Percentiles rank a stretch among this genome's conserved stretches.
phyloP scores from a whole-genome alignment of 2,329 filamentous ascomycete genomes.

The Aspergillus sojae region DNA sequence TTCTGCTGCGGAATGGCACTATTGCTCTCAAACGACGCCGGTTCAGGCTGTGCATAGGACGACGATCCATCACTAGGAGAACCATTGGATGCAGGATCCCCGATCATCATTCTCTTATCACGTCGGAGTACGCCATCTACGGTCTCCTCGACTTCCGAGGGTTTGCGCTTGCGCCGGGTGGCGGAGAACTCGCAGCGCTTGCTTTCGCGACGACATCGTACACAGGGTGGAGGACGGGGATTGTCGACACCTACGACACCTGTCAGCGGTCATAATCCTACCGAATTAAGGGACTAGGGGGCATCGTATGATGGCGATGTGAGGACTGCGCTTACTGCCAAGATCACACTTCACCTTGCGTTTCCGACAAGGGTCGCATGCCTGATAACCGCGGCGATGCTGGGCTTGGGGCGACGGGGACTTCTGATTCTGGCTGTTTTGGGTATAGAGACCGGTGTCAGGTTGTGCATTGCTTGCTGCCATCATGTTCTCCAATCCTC shows the following conservation, averaged over 20 bases:
- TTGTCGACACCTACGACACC: slow-evolving; percentile 70
- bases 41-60: slow-evolving; percentile 30
- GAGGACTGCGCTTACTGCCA: slow-evolving; percentile 40
- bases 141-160: slow-evolving; percentile 51
- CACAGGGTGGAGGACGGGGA: slow-evolving; percentile 89
- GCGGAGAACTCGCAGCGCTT: slow-evolving; percentile 98
- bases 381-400: slow-evolving; percentile 53
- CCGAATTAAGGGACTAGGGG: background rate
- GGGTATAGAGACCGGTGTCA: slow-evolving; percentile 21
- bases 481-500: slow-evolving; percentile 22
- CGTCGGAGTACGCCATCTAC: slow-evolving; percentile 45
- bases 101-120: slow-evolving; percentile 56
- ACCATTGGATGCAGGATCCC: slow-evolving; percentile 42
- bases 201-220: slow-evolving; percentile 88
- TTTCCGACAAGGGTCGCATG: slow-evolving; percentile 52
- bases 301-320: slow-evolving; percentile 2
- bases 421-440: slow-evolving; percentile 25
- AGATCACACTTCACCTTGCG: slow-evolving; percentile 54
- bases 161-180: slow-evolving; percentile 88
- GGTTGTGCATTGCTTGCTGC: slow-evolving; percentile 14
- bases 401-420: slow-evolving; percentile 38
- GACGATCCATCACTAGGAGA: slow-evolving; percentile 29
- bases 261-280: background rate
- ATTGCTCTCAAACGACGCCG: slow-evolving; percentile 25
- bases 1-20: slow-evolving; percentile 28